Base-by-base conservation (phyloP, 306 rosid species). In the Sechiopsis laciniata region DNA sequence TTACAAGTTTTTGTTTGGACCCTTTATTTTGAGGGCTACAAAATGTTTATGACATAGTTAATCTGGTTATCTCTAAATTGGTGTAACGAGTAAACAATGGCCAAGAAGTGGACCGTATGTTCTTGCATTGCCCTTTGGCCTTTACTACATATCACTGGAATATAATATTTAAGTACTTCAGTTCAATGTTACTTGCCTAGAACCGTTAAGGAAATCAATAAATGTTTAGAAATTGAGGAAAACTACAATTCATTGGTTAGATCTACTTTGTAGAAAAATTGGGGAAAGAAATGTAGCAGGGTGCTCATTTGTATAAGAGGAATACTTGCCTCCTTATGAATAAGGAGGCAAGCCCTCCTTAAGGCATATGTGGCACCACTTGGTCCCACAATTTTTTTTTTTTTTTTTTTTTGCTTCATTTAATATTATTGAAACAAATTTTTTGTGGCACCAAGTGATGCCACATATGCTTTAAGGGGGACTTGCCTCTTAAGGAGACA, bases 111-210 rank as follows among this genome's bases (percentile, higher is more conserved):
- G 46, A 60, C 10, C 19, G 13, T 29, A 29, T 61, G 29, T 61
- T 61, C 46, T 29, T 61, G 20, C 56, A 53, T 53, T 16, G 56
- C 56, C 10, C 35, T 10, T 46, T 46, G 52, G 52, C 52, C 7
- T 21, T 21, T 22, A 58, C 15, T 20, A 58, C 10, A 58, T 20
- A 10, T 22, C 26, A 21, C 37, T 22, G 16, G 64, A 32, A 20
- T 9, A 57, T 15, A 16, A 57, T 57, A 1, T 16, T 10, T 13
- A 57, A 21, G 24, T 11, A 59, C 3, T 59, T 20, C 26, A 40
- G 71, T 40, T 64, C 9, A 26, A 62, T 35, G 22, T 14, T 29
- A 62, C 70, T n/a, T 63, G 48, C 51, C 70, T 63, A 35, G 14
- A 35, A 15, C 21, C 22, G 17, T 62, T 15, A 61, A 61, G 48